A percentile compares a stretch with the other conserved stretches of the same genome.
Conservation (phyloP, 306 rosid species). For the Sicyos edulis region DNA sequence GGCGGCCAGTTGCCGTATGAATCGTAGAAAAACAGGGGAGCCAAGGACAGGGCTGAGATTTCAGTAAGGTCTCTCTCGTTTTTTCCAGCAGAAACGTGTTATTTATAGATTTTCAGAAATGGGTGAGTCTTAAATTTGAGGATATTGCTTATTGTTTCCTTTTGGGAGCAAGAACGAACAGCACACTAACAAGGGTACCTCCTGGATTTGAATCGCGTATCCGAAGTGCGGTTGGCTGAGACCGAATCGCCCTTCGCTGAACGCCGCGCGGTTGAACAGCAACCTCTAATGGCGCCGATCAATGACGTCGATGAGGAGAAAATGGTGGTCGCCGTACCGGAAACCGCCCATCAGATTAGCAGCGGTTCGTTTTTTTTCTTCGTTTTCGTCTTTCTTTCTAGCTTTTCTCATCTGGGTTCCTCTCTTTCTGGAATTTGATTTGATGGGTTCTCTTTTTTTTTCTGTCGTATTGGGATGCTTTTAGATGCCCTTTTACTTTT, state of each 20-base stretch:
- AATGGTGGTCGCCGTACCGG: constrained; percentile 36
- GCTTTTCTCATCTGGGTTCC: neutral
- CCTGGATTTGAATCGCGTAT: constrained; percentile 28
- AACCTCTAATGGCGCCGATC: neutral
- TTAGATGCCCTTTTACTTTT: neutral
- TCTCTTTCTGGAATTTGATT: neutral
- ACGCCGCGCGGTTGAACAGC: too few species aligned
- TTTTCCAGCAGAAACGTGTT: neutral
- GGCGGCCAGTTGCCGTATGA: neutral
- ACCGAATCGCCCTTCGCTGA: constrained; percentile 8
- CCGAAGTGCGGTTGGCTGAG: neutral
- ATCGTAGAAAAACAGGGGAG: constrained; percentile 8
- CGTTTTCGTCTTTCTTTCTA: neutral
- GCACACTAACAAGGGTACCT: constrained; percentile 10
- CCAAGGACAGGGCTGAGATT: neutral
- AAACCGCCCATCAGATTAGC: constrained; percentile 89
- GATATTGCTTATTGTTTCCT: too few species aligned
- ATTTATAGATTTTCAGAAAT: neutral
- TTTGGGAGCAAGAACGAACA: neutral
- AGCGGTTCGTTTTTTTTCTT: constrained; percentile 31
- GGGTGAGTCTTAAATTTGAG: neutral
- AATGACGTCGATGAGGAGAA: constrained; percentile 23
- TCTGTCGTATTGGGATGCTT: neutral
- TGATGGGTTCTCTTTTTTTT: neutral
- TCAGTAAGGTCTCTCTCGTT: neutral